These are phyloP conservation scores for Scedosporium minutisporum DNA, from an alignment of 2,329 filamentous ascomycete genomes.

Conservation along the genomic window DNA sequence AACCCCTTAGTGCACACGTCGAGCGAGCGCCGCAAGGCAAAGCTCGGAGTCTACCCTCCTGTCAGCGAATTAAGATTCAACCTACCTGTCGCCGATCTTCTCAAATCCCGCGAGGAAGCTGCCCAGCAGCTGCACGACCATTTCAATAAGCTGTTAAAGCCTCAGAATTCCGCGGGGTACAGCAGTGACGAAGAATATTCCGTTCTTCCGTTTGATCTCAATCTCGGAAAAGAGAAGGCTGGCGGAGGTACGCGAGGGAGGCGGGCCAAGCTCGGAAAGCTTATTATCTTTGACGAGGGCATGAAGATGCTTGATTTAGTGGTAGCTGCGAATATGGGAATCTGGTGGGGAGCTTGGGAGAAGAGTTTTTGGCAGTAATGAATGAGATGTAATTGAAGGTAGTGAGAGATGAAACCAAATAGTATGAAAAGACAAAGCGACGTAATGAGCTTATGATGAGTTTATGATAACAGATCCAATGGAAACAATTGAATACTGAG, in stretches of 20 bases:
- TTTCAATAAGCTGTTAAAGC: slow-evolving; percentile 31
- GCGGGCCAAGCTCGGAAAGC: slow-evolving; percentile 84
- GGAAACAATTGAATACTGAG: too few relatives aligned
- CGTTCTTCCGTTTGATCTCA: slow-evolving; percentile 41
- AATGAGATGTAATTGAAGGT: too few relatives aligned
- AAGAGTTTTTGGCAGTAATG: slow-evolving; percentile 25
- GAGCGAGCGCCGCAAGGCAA: slow-evolving; percentile 22
- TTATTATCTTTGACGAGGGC: slow-evolving; percentile 82
- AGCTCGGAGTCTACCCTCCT: slow-evolving; percentile 16
- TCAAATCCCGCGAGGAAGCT: slow-evolving; percentile 26
- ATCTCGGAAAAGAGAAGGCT: slow-evolving; percentile 73
- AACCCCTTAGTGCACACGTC: slow-evolving; percentile 32
- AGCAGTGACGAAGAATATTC: slow-evolving; percentile 28
- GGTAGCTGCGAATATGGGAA: slow-evolving; percentile 80
- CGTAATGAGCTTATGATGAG: too few relatives aligned
- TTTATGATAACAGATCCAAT: too few relatives aligned
- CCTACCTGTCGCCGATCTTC: slow-evolving; percentile 52
- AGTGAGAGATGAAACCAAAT: too few relatives aligned
- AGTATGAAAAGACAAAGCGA: too few relatives aligned
- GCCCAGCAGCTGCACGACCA: slow-evolving; percentile 16
- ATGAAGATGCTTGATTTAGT: slow-evolving; percentile 92
- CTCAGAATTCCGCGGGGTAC: slow-evolving; percentile 21
- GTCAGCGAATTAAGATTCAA: slow-evolving; percentile 89
- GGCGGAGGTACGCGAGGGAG: slow-evolving; percentile 80
- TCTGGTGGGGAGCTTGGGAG: slow-evolving; percentile 91